Evolutionary conservation across 2,329 filamentous ascomycete species (phyloP).

Genomic region (Nothomitra cinnamomea): DNA sequence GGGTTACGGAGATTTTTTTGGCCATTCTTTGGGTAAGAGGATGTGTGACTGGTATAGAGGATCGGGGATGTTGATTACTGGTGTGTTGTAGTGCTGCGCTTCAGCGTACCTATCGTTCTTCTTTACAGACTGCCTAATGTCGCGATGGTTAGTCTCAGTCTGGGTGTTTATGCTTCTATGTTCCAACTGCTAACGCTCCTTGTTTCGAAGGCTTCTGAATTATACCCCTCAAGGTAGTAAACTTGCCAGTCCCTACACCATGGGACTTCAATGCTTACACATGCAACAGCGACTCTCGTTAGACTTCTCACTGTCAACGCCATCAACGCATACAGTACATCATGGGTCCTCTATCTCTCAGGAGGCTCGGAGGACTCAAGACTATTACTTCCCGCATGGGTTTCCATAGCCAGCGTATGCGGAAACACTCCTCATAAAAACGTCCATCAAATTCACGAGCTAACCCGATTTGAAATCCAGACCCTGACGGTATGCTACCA

Average conservation of each 20-base stretch:
- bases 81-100: slow-evolving; percentile 44
- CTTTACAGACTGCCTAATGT: slow-evolving; percentile 75
- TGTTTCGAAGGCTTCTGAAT: slow-evolving; percentile 49
- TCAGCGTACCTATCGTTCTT: slow-evolving; percentile 68
- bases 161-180: neutral
- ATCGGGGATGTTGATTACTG: neutral
- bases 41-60: neutral
- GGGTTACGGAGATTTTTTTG: slow-evolving; percentile 51
- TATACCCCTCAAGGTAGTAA: slow-evolving; percentile 50
- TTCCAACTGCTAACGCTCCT: slow-evolving; percentile 7
- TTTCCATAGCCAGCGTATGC: slow-evolving; percentile 55
- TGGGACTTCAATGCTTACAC: no score
- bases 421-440: neutral
- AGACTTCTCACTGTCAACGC: slow-evolving; percentile 60
- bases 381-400: slow-evolving; percentile 60
- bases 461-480: slow-evolving; percentile 21
- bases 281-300: slow-evolving; percentile 49
- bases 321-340: slow-evolving; percentile 58
- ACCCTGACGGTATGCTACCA: slow-evolving; percentile 61
- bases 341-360: slow-evolving; percentile 51
- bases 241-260: neutral
- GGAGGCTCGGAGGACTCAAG: slow-evolving; percentile 54
- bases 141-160: slow-evolving; percentile 40
- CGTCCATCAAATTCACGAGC: neutral
- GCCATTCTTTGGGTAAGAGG: slow-evolving; percentile 55